Evolutionary conservation across 306 rosid genomes (phyloP), one percentile per base, ranked within the genome.

Genomic region (Hippophae tibetana): DNA sequence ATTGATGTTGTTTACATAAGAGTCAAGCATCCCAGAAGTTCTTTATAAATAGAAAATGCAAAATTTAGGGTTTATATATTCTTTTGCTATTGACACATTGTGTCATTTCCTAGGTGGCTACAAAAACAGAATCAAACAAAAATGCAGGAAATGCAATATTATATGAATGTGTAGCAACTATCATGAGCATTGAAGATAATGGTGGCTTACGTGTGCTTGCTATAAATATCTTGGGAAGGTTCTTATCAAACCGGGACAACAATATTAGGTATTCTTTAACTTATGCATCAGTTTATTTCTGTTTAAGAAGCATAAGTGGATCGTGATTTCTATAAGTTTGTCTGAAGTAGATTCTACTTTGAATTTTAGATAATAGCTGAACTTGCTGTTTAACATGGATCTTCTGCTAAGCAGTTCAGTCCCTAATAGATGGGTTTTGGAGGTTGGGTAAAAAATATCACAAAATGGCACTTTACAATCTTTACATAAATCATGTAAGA

Each of bases 151-250:
- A 92, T 80, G 96, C 99, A 64, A 92, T 92, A 67, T 69, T 92
- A 59, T 92, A 88, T 44, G 99, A 89, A 68, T 88, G 99, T 66
- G 99, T 92, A 50, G 96, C 84, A 78, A 92, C 99, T 66, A 88
- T 92, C 62, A 92, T 92, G 99, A 88, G 96, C 70, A 82, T 92
- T 52, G 95, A 92, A 86, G 96, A 92, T 73, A 86, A 74, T 65
- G 90, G 99, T 52, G 99, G 99, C 71, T 79, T 92, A 64, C 96
- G 99, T 10, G 99, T 92, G 50, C 96, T 92, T 66, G 99, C 96
- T 66, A 84, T 92, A 76, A 92, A 92, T 76, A 88, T 88, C 74
- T 73, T 92, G 69, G 99, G 99, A 60, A 85, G 99, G 80, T 92
- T 92, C 80, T 86, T 92, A 80, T 88, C 99, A 41, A 92, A 88